Evolutionary conservation across 202 grass and related monocot species (phyloP).

Genomic region (Dendrocalamus latiflorus): DNA sequence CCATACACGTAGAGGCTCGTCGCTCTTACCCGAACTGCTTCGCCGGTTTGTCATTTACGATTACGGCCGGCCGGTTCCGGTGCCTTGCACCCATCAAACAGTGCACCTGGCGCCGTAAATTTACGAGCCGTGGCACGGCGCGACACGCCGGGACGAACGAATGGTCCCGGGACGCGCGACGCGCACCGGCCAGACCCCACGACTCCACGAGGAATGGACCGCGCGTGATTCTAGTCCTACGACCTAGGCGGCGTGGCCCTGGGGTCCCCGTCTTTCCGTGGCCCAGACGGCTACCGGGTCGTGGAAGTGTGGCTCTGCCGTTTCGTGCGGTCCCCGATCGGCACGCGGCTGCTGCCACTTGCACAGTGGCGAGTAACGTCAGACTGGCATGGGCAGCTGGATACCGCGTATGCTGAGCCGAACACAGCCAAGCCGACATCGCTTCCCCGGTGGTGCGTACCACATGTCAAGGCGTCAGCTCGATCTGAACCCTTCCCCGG

Average conservation of each 20-base stretch:
- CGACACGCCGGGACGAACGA: background rate
- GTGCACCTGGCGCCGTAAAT: background rate
- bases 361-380: background rate
- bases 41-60: constrained; percentile 7
- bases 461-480: background rate
- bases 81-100: constrained; percentile 20
- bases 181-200: background rate
- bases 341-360: background rate
- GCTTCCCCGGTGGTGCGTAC: no score
- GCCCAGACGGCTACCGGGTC: constrained; percentile 18
- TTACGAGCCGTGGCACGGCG: background rate
- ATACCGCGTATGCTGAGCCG: constrained; percentile 19
- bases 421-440: constrained; percentile 6
- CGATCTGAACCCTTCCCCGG: background rate
- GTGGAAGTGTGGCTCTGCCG: constrained; percentile 2
- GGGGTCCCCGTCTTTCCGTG: background rate
- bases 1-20: background rate
- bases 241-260: background rate
- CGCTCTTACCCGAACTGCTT: background rate
- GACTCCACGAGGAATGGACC: background rate
- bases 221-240: background rate
- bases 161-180: background rate
- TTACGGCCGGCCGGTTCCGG: background rate
- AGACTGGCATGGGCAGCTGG: background rate
- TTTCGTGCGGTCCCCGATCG: constrained; percentile 7